phyloP scores from a whole-genome alignment of 768 basidiomycete species.

The Pholiota conissans region DNA sequence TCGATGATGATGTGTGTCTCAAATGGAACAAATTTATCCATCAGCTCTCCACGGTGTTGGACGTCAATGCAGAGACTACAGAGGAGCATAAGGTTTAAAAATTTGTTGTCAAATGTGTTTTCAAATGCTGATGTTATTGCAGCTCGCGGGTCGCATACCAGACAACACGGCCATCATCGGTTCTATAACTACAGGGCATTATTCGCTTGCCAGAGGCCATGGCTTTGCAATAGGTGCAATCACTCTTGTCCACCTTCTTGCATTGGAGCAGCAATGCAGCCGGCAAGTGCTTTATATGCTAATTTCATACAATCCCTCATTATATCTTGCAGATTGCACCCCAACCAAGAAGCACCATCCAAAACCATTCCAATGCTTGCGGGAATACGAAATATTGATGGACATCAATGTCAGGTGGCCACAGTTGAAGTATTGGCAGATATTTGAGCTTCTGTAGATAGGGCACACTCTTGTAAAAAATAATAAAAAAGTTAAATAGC shows the following conservation, averaged over 20 bases:
- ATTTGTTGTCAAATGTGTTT: background rate
- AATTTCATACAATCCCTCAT: too few relatives aligned
- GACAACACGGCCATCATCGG: constrained; percentile 60
- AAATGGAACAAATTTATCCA: constrained; percentile 41
- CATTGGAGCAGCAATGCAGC: constrained; percentile 48
- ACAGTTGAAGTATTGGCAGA: constrained; percentile 26
- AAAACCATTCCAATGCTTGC: constrained; percentile 43
- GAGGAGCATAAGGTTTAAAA: constrained; percentile 28
- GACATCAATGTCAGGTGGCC: constrained; percentile 54
- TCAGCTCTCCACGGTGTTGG: constrained; percentile 12
- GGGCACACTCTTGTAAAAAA: too few relatives aligned
- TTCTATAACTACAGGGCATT: constrained; percentile 82
- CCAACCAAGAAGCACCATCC: constrained; percentile 22
- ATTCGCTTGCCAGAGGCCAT: constrained; percentile 74
- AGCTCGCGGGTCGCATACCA: constrained; percentile 50
- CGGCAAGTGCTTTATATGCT: constrained; percentile 26
- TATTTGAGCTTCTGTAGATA: constrained; percentile 2
- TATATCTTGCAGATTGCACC: constrained; percentile 24
- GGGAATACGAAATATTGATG: constrained; percentile 64
- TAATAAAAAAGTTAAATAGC: background rate
- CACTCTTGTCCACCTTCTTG: constrained; percentile 51
- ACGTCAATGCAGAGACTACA: constrained; percentile 24
- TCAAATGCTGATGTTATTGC: background rate
- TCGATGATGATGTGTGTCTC: constrained; percentile 54
- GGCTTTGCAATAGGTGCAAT: constrained; percentile 81